A percentile compares a stretch with the other conserved stretches of the same genome.
Evolutionary conservation across 1,284 basidiomycete genomes (phyloP).

Genomic region (Cutaneotrichosporon sp.): DNA sequence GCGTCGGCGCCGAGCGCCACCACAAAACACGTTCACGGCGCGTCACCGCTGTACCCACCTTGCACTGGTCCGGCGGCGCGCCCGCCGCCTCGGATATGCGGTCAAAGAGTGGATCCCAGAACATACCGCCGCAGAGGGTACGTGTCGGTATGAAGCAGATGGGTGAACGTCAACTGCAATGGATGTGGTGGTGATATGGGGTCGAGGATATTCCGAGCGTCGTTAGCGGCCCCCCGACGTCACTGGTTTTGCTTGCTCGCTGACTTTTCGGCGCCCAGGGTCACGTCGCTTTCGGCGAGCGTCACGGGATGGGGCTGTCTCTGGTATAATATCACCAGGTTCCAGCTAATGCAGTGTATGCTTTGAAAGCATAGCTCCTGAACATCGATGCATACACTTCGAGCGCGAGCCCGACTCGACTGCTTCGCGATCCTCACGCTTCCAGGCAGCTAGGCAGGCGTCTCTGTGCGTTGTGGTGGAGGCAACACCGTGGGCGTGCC

Average conservation of each 20-base stretch:
- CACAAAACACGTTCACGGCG: neutral
- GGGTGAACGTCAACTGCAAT: neutral
- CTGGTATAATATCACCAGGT: too few species aligned
- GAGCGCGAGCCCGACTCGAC: too few species aligned
- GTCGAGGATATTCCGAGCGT: too few species aligned
- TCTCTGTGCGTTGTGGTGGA: too few species aligned
- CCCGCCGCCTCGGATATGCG: constrained; percentile 24
- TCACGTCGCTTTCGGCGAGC: too few species aligned
- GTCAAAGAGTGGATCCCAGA: constrained; percentile 38
- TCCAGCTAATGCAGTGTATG: too few species aligned
- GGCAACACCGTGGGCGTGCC: neutral
- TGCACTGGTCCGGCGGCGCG: constrained; percentile 32
- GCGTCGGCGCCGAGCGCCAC: neutral
- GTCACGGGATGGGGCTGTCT: too few species aligned
- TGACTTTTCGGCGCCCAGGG: too few species aligned
- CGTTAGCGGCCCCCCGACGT: neutral
- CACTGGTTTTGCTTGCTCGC: neutral
- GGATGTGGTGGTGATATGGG: too few species aligned
- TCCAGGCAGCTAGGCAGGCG: too few species aligned
- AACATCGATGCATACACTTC: neutral
- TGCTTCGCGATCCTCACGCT: too few species aligned
- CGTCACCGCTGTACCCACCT: constrained; percentile 18
- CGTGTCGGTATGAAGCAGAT: neutral
- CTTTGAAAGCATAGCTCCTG: too few species aligned
- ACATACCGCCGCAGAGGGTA: constrained; percentile 19